These are phyloP conservation scores for Nicotiana undulata DNA, from an alignment of 257 asterid species.

Conservation along the genomic window DNA sequence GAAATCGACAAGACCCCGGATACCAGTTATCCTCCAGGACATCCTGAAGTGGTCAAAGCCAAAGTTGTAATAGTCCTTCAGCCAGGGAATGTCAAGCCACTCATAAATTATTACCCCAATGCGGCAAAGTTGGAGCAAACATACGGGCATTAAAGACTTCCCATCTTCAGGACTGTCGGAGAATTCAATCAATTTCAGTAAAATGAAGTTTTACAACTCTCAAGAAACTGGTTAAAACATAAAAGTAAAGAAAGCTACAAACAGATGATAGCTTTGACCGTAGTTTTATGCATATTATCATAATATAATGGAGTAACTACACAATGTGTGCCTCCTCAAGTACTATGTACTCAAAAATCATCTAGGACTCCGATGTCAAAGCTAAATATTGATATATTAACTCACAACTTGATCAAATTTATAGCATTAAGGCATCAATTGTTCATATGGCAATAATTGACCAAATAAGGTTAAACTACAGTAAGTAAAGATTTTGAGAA, in stretches of 20 bases:
- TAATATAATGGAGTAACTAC: background rate
- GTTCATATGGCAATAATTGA: background rate
- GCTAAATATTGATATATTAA: background rate
- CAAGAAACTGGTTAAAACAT: background rate
- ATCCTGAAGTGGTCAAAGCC: slow-evolving; percentile 91
- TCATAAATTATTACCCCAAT: slow-evolving; percentile 76
- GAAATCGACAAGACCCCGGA: slow-evolving; percentile 69
- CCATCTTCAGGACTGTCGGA: slow-evolving; percentile 74
- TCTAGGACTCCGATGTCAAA: background rate
- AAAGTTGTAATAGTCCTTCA: slow-evolving; percentile 72
- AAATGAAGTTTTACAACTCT: background rate
- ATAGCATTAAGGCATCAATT: background rate
- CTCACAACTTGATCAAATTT: background rate
- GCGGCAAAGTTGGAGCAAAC: slow-evolving; percentile 80
- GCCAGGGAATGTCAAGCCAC: slow-evolving; percentile 77
- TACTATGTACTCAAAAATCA: background rate
- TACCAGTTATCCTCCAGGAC: slow-evolving; percentile 62
- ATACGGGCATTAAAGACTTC: slow-evolving; percentile 60
- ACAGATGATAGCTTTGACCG: background rate
- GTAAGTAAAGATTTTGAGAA: background rate
- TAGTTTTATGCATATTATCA: background rate
- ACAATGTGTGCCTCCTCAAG: background rate
- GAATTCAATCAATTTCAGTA: background rate
- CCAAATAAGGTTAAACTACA: background rate
- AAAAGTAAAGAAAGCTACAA: background rate